A percentile compares a stretch with the other conserved stretches of the same genome.
Conservation (phyloP, 768 basidiomycete genomes). For the Holtermannia corniformis region DNA sequence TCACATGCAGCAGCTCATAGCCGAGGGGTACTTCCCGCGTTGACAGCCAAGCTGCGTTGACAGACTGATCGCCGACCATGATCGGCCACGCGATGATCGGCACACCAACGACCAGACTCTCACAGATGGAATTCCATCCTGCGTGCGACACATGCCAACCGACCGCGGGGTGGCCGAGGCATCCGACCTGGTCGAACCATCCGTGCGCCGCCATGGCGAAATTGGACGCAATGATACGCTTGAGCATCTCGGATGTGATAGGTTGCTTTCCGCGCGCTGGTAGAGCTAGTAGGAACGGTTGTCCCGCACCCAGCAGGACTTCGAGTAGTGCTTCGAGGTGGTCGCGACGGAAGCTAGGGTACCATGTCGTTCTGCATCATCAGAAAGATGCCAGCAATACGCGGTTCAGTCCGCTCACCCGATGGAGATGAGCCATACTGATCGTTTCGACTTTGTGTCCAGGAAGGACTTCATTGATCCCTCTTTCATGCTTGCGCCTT, state of each 20-base stretch:
- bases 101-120: neutral
- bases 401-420: neutral
- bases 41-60: neutral
- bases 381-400: neutral
- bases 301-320: neutral
- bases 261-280: too few relatives aligned
- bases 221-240: neutral
- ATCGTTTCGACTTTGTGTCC: neutral
- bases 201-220: neutral
- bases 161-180: neutral
- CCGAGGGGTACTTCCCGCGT: neutral
- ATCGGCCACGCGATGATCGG: neutral
- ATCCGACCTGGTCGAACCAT: neutral
- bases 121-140: neutral
- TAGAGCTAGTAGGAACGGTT: neutral
- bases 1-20: neutral
- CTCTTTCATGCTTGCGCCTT: neutral
- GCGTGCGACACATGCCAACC: neutral
- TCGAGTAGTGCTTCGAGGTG: neutral
- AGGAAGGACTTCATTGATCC: neutral
- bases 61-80: neutral
- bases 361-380: neutral
- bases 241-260: neutral
- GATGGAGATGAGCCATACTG: neutral
- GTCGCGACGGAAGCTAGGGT: neutral